A percentile compares a stretch with the other conserved stretches of the same genome.
Conservation (phyloP, 805 yeast genomes). For the Yarrowia sp. region DNA sequence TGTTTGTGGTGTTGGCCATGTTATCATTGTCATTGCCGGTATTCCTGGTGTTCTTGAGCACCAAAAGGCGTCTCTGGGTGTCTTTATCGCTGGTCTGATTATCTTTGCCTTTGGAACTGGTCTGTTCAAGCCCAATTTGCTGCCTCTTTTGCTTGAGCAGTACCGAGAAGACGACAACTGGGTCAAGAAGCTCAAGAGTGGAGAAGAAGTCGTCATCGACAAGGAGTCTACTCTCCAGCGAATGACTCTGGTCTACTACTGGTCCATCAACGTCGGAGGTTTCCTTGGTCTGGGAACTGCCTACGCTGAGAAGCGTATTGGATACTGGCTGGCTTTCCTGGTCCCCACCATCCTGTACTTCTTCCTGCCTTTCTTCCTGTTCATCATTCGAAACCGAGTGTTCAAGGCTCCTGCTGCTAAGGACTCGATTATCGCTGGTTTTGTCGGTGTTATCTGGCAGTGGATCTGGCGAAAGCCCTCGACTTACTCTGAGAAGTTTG, state of each 20-base stretch:
- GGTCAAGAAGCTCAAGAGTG: conserved; percentile 59
- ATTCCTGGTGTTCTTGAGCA: conserved; percentile 85
- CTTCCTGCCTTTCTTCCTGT: conserved; percentile 59
- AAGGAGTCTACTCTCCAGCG: conserved; percentile 52
- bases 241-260: conserved; percentile 57
- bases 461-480: conserved; percentile 49
- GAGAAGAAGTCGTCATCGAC: conserved; percentile 62
- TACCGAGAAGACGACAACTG: conserved; percentile 61
- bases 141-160: conserved; percentile 54
- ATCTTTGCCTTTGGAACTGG: conserved; percentile 55
- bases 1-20: conserved; percentile 58
- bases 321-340: conserved; percentile 63
- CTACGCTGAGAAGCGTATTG: conserved; percentile 59
- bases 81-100: conserved; percentile 51
- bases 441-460: conserved; percentile 23
- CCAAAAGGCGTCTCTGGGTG: conserved; percentile 52
- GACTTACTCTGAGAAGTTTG: conserved; percentile 60
- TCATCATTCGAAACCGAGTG: conserved; percentile 54
- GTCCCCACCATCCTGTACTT: conserved; percentile 60
- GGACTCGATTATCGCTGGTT: conserved; percentile 38
- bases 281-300: conserved; percentile 61
- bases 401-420: conserved; percentile 48
- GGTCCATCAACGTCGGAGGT: conserved; percentile 64
- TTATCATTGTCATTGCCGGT: conserved; percentile 50
- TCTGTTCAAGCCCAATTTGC: conserved; percentile 60